These are phyloP conservation scores for Silene noctiflora DNA, from an alignment of 179 eudicot genomes.

Conservation along the genomic window DNA sequence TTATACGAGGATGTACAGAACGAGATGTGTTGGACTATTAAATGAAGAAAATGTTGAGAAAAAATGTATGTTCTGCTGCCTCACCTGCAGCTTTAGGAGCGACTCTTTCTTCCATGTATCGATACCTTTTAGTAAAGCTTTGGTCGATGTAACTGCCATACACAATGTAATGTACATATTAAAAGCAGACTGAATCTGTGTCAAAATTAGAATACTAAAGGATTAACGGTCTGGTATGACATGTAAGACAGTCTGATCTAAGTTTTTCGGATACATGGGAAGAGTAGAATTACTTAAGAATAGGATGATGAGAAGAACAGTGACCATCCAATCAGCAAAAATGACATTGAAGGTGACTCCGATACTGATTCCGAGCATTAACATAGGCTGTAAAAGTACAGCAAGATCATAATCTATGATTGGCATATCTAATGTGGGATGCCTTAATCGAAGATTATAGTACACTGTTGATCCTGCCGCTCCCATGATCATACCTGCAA, in stretches of 20 bases:
- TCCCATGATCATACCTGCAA: slow-evolving; percentile 78
- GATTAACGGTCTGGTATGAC: neutral
- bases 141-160: slow-evolving; percentile 51
- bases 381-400: slow-evolving; percentile 71
- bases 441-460: slow-evolving; percentile 57
- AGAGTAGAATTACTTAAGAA: slow-evolving; percentile 41
- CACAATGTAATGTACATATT: slow-evolving; percentile 7
- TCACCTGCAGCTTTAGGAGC: slow-evolving; percentile 39
- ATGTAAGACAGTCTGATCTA: neutral
- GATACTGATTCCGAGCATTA: slow-evolving; percentile 74
- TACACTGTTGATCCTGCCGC: slow-evolving; percentile 70
- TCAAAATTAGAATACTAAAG: no score
- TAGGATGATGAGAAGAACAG: slow-evolving; percentile 62
- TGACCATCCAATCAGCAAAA: slow-evolving; percentile 86
- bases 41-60: neutral
- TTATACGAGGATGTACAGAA: neutral
- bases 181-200: neutral
- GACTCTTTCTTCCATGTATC: slow-evolving; percentile 70
- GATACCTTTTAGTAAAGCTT: slow-evolving; percentile 52
- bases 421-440: slow-evolving; percentile 75
- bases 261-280: neutral
- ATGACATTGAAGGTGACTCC: slow-evolving; percentile 73
- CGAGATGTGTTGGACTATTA: neutral
- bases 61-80: neutral
- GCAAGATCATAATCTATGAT: slow-evolving; percentile 73